Conservation (phyloP, 495 filamentous ascomycete genomes). For the Neurospora terricola region DNA sequence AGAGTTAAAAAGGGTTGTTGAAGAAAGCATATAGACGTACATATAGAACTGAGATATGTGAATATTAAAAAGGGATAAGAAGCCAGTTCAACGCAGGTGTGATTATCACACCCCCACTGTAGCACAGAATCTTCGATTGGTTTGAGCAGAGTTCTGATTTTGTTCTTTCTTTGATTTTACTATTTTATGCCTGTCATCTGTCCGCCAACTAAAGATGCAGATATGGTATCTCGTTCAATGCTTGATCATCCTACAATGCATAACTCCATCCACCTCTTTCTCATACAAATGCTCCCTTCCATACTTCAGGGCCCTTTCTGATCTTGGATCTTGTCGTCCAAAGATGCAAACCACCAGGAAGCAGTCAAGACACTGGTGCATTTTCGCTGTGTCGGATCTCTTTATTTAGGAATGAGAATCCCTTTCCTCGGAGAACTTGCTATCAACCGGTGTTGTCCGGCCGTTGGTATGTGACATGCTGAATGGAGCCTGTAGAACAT, state of each 20-base stretch:
- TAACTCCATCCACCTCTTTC: not conserved
- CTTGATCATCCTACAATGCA: not conserved
- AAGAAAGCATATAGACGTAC: not conserved
- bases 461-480: slow-evolving; percentile 53
- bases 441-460: slow-evolving; percentile 39
- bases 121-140: not conserved
- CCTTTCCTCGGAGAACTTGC: slow-evolving; percentile 21
- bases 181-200: not conserved
- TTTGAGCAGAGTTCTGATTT: not conserved
- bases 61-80: not conserved
- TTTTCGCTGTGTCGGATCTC: not conserved
- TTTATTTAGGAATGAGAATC: not conserved
- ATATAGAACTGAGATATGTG: not conserved
- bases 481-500: slow-evolving; percentile 45
- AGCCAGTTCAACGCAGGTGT: not conserved
- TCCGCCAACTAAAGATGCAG: not conserved
- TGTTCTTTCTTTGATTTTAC: not conserved
- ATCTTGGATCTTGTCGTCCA: not conserved
- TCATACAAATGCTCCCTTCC: not conserved
- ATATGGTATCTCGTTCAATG: not conserved
- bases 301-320: not conserved
- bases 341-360: not conserved
- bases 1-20: not conserved
- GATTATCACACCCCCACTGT: not conserved
- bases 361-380: not conserved